Evolutionary conservation across 2,329 filamentous ascomycete species (phyloP), one percentile per base, ranked within the genome.

Genomic region (Magnaporthiopsis incrustans): DNA sequence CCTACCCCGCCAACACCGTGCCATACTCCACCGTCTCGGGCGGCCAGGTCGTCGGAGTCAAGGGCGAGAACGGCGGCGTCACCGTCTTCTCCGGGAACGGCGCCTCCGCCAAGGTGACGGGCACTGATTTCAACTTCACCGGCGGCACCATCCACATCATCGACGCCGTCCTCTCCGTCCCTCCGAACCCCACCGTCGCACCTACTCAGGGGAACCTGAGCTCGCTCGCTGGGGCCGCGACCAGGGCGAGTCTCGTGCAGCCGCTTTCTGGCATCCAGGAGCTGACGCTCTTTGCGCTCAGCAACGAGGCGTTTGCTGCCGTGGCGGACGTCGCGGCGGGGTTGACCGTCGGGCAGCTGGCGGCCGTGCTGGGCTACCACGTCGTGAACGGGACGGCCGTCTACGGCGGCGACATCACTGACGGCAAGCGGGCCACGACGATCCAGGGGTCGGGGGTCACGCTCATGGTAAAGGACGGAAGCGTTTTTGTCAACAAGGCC

Each of bases 11-110:
- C 26, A 79, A 84, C 67, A 50, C 5, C 15, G 61, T 75, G 32
- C 74, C 76, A 0, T 88, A 81, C 70, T 76, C 81, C 67, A 86
- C 86, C 64, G 80, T 89, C 11, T 84, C 83, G 5, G 82, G 79
- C 50, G 85, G 85, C 2, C 86, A 89, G 71, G 77, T 82, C 12
- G 79, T 88, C 4, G 76, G 84, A 66, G 79, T 88, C 4, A 76
- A 84, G 66, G 66, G 69, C 4, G 64, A 73, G 5, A 76, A 79
- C 59, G 73, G 75, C 35, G 76, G 77, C 6, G 78, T 82, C 1
- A 75, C 76, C 0, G 78, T 86, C 71, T 79, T 77, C 71, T 83
- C 80, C 32, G 85, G 84, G 27, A 53, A n/a, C 57, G 62, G 60
- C 25, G 22, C 53, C 38, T 18, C 11, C 38, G 27, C 38, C 56